Evolutionary conservation across 176 grass and related monocot genomes (phyloP), one percentile per base, ranked within the genome.

Genomic region (Secale cereale): DNA sequence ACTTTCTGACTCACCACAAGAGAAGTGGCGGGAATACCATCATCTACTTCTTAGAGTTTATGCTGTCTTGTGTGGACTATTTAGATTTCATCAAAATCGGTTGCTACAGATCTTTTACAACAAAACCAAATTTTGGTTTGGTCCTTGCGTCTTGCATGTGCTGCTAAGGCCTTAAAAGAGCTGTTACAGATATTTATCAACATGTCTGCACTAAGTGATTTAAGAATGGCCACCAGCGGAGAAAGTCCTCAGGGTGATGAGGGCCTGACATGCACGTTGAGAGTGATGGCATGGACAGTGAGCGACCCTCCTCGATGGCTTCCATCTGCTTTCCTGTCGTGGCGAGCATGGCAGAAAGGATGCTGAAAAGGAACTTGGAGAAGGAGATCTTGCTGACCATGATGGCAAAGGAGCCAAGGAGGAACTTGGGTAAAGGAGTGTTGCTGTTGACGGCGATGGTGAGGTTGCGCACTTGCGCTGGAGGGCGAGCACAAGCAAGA

Each of bases 181-280:
- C 12, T 70, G 36, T 71, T 71, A 71, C 36, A 71, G 69, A 71
- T 71, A 71, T 41, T 41, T 71, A 43, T 70, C 68, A 70, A 70
- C 69, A 26, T 41, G 37, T 40, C 35, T 41, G 36, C 22, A 25
- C 36, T 71, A 41, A 71, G 10, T 71, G 39, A 23, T 71, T 41
- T 71, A 25, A 71, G 10, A 71, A 41, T 12, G 22, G 41, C 11
- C 68, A 25, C 68, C 68, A 71, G 5, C 22, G 11, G 22, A 41
- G 68, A 36, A 71, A 26, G 22, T 71, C 68, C 68, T 41, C 11
- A 41, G 36, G 68, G 36, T 5, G 68, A 37, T 11, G 68, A 71
- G 68, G 48, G 48, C 48, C 48, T 52, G 48, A 17, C 0, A 22
- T 22, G 22, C 36, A 71, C 6, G 36, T 71, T 71, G 22, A 41